Conservation (phyloP, 768 basidiomycete species). For the Cantharellus cinnabarinus region DNA sequence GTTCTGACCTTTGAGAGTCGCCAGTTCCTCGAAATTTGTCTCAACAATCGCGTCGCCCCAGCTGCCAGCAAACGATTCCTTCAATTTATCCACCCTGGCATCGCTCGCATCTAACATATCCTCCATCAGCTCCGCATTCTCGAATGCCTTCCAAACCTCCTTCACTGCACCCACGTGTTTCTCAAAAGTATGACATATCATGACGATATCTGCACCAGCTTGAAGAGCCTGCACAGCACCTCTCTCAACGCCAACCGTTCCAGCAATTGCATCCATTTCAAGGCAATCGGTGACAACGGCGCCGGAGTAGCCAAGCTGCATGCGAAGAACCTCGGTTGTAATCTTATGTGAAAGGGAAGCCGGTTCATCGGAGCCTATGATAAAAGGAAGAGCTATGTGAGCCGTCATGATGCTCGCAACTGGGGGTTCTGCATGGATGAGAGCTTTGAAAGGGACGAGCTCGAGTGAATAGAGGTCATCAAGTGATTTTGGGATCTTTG, state of each 20-base stretch:
- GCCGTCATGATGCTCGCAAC: constrained; percentile 50
- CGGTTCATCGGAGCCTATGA: constrained; percentile 35
- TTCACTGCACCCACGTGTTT: constrained; percentile 35
- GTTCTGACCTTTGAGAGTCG: no score
- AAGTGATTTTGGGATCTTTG: no score
- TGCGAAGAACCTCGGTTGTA: constrained; percentile 31
- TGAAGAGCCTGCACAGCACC: constrained; percentile 36
- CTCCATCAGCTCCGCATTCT: constrained; percentile 22
- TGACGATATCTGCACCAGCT: constrained; percentile 52
- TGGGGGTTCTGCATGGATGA: constrained; percentile 18
- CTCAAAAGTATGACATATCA: constrained; percentile 47
- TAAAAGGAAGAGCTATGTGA: constrained; percentile 45
- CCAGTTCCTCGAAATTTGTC: no score
- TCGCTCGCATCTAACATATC: constrained; percentile 25
- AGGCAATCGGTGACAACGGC: constrained; percentile 55
- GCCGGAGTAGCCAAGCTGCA: constrained; percentile 30
- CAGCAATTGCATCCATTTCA: constrained; percentile 54
- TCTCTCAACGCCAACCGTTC: constrained; percentile 26
- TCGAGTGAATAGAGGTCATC: constrained; percentile 15
- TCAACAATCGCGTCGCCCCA: constrained; percentile 19
- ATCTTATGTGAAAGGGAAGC: constrained; percentile 35
- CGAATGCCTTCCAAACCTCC: constrained; percentile 29
- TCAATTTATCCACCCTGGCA: constrained; percentile 28
- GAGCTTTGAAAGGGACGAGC: constrained; percentile 34
- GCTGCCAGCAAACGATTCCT: constrained; percentile 27